These are phyloP conservation scores for Radiomyces spectabilis DNA, from an alignment of 192 early-diverging fungal genomes.

Conservation along the genomic window DNA sequence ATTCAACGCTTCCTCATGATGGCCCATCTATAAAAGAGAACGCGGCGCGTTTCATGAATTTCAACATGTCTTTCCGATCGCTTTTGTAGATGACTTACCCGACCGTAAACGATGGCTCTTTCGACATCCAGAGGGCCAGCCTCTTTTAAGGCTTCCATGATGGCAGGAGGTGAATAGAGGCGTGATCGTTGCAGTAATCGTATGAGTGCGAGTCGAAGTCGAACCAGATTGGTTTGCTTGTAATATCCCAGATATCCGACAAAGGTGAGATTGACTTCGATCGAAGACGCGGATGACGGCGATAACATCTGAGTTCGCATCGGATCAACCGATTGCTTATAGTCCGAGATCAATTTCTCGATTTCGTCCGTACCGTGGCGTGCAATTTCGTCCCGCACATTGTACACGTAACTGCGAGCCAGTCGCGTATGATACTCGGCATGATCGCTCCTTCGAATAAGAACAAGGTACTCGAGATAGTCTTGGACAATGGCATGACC, in stretches of 20 bases:
- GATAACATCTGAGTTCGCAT: not conserved
- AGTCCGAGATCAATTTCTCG: not conserved
- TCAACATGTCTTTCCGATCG: not conserved
- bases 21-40: constrained; percentile 22
- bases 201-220: constrained; percentile 24
- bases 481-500: constrained; percentile 25
- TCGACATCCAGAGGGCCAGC: constrained; percentile 34
- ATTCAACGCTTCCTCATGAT: constrained; percentile 35
- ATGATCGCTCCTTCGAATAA: constrained; percentile 34
- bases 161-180: constrained; percentile 16
- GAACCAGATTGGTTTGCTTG: constrained; percentile 2
- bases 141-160: constrained; percentile 28
- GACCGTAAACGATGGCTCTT: constrained; percentile 37
- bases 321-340: not conserved
- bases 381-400: constrained; percentile 15
- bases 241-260: constrained; percentile 2
- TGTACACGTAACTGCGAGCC: constrained; percentile 27
- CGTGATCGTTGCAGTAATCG: constrained; percentile 34
- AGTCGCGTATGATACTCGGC: constrained; percentile 31
- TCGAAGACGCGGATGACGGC: too few relatives aligned
- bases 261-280: constrained; percentile 4
- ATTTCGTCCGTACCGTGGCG: not conserved
- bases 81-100: too few relatives aligned
- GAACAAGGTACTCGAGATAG: constrained; percentile 48
- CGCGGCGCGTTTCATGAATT: not conserved